Percentiles rank a stretch among this genome's conserved stretches.
Conservation (phyloP, 1,284 basidiomycete genomes). For the Cryptococcus sp. region DNA sequence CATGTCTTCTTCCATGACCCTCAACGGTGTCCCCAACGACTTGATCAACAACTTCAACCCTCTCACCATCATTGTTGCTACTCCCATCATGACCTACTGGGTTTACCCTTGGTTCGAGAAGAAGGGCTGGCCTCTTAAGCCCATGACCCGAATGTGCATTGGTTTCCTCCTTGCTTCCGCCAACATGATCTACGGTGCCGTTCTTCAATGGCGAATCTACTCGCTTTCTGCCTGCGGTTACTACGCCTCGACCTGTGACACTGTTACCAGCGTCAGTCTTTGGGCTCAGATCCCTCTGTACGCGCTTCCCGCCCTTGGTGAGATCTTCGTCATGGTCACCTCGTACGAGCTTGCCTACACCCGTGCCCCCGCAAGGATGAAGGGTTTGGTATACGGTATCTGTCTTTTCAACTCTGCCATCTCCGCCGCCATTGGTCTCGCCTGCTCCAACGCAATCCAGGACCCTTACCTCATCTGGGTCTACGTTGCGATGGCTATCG, state of each 20-base stretch:
- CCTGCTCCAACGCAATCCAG: slow-evolving; percentile 33
- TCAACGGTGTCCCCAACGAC: slow-evolving; percentile 56
- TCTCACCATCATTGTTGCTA: slow-evolving; percentile 53
- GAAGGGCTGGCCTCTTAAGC: slow-evolving; percentile 43
- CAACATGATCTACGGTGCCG: slow-evolving; percentile 53
- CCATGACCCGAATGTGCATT: slow-evolving; percentile 40
- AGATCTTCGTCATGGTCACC: slow-evolving; percentile 57
- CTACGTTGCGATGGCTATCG: slow-evolving; percentile 49
- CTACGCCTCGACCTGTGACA: slow-evolving; percentile 48
- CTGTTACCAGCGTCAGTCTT: slow-evolving; percentile 40
- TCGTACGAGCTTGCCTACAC: slow-evolving; percentile 58
- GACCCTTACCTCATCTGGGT: slow-evolving; percentile 57
- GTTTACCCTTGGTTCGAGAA: slow-evolving; percentile 54
- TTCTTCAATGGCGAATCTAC: slow-evolving; percentile 57
- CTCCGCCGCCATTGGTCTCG: slow-evolving; percentile 52
- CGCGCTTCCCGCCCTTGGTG: slow-evolving; percentile 55
- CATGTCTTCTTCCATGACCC: slow-evolving; percentile 53
- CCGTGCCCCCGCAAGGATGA: slow-evolving; percentile 53
- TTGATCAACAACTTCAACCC: slow-evolving; percentile 56
- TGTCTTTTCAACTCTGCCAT: slow-evolving; percentile 56
- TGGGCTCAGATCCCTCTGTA: slow-evolving; percentile 56
- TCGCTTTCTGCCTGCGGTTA: slow-evolving; percentile 53
- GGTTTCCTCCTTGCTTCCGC: slow-evolving; percentile 49
- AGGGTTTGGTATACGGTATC: slow-evolving; percentile 51
- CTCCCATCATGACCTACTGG: slow-evolving; percentile 54